Conservation (phyloP, 202 grass and related monocot species). For the Dendrocalamus latiflorus region DNA sequence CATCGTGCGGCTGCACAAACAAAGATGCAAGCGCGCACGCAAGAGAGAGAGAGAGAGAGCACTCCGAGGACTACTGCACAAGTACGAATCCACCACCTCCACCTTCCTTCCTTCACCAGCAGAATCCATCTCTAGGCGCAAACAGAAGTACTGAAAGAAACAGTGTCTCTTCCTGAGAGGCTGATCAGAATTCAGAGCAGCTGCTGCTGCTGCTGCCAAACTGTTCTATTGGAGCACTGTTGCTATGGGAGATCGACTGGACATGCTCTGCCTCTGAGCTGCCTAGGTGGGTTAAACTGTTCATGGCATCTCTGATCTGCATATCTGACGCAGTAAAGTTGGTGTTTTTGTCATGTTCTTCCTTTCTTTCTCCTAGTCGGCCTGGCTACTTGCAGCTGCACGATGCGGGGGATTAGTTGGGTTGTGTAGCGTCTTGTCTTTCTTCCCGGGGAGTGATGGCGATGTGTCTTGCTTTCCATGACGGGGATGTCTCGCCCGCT, state of each 20-base stretch:
- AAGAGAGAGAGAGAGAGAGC: neutral
- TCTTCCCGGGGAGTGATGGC: slow-evolving; percentile 1
- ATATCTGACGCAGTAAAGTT: neutral
- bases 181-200: no score
- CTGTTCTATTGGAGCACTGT: neutral
- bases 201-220: no score
- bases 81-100: neutral
- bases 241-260: neutral
- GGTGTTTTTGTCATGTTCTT: neutral
- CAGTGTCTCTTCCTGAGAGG: neutral
- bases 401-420: neutral
- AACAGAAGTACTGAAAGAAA: neutral
- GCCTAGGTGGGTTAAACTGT: slow-evolving; percentile 10
- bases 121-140: neutral
- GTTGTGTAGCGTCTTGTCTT: neutral
- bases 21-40: slow-evolving; percentile 7
- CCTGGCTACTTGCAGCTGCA: neutral
- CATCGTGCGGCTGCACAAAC: slow-evolving; percentile 37
- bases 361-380: neutral
- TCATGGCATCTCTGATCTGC: neutral
- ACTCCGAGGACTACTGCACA: neutral
- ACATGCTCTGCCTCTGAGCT: neutral
- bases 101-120: neutral
- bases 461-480: slow-evolving; percentile 11
- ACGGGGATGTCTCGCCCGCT: slow-evolving; percentile 37